Conservation (phyloP, 176 grass and related monocot species). For the Oryza officinalis region DNA sequence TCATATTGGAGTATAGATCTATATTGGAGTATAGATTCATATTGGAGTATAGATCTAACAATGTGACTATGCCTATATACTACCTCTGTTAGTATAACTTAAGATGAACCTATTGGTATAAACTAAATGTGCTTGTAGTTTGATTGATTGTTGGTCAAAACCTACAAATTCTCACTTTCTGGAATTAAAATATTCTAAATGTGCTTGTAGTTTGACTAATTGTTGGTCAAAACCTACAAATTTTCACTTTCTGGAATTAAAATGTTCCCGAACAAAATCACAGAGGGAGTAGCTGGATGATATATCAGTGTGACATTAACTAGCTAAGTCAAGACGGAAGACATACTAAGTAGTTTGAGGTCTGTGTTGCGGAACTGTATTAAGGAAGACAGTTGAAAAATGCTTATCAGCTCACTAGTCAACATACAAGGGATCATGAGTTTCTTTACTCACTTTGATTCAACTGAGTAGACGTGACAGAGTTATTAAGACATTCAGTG, state of each 20-base stretch:
- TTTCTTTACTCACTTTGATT: not conserved
- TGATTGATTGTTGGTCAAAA: not conserved
- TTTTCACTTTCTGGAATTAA: not conserved
- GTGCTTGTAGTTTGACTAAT: not conserved
- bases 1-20: too few species aligned
- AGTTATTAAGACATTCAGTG: not conserved
- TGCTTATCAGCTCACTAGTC: not conserved
- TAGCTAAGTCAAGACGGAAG: not conserved
- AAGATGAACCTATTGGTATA: too few species aligned
- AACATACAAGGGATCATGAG: not conserved
- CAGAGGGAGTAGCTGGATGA: not conserved
- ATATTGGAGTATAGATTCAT: too few species aligned
- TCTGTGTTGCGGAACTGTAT: not conserved
- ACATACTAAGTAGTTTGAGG: not conserved
- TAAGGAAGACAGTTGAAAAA: not conserved
- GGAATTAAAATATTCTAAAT: not conserved
- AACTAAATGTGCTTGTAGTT: not conserved
- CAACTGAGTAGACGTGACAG: not conserved
- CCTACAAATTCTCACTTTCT: not conserved
- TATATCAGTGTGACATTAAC: not conserved
- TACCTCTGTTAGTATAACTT: too few species aligned
- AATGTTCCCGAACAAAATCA: not conserved
- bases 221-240: not conserved
- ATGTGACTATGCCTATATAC: not conserved
- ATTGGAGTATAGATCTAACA: too few species aligned